Evolutionary conservation across 1,139 yeast species (phyloP).

Genomic region (Taiozyma sp.): DNA sequence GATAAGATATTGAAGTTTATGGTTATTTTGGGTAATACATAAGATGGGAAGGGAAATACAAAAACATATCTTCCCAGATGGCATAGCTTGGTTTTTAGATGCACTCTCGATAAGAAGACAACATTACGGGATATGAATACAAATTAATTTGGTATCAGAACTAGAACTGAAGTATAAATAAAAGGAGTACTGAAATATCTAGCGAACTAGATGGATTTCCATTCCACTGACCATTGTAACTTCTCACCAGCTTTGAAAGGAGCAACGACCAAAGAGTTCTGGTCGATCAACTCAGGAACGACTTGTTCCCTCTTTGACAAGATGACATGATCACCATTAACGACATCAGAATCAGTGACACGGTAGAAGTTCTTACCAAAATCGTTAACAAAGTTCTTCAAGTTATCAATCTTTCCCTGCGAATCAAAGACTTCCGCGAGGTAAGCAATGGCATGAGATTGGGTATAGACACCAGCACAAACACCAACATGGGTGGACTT

Average conservation of each 20-base stretch:
- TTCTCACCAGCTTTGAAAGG: conserved; percentile 88
- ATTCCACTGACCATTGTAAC: conserved; percentile 70
- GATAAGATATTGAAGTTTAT: conserved; percentile 39
- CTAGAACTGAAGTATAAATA: background rate
- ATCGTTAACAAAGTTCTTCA: conserved; percentile 70
- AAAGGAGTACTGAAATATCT: background rate
- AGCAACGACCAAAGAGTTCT: conserved; percentile 51
- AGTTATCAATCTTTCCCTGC: conserved; percentile 52
- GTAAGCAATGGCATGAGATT: conserved; percentile 74
- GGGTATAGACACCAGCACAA: conserved; percentile 97
- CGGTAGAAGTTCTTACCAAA: conserved; percentile 70
- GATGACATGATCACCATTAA: conserved; percentile 41
- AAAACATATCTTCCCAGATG: too few relatives aligned
- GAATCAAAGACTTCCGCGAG: conserved; percentile 82
- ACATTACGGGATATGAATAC: background rate
- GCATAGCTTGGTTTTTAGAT: too few relatives aligned
- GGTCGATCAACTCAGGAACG: conserved; percentile 56
- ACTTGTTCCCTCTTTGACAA: conserved; percentile 44
- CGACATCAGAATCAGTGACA: conserved; percentile 37
- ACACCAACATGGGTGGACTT: conserved; percentile 79
- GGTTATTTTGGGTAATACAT: conserved; percentile 42
- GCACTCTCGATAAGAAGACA: too few relatives aligned
- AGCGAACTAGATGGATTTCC: conserved; percentile 37
- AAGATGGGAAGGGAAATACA: background rate
- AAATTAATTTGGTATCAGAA: background rate